A percentile compares a stretch with the other conserved stretches of the same genome.
phyloP scores from a whole-genome alignment of 192 early-diverging fungal genomes.

The Podila epigama region DNA sequence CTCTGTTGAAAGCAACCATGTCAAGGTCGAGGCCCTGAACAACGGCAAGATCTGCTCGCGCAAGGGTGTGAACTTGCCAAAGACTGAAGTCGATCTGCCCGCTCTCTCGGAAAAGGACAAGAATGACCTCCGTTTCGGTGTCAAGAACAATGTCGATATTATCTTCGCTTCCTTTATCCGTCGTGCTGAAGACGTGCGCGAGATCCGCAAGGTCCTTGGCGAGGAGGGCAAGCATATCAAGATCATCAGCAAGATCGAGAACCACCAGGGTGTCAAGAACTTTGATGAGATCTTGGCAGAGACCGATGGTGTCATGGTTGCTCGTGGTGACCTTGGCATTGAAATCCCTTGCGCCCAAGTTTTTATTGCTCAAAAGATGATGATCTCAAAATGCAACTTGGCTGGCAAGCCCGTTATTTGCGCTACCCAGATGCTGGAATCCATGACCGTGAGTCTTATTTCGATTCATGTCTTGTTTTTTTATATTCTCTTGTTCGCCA shows the following conservation, averaged over 20 bases:
- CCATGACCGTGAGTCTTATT: conserved; percentile 74
- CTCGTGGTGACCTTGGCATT: conserved; percentile 97
- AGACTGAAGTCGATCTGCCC: conserved; percentile 89
- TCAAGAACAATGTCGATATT: conserved; percentile 94
- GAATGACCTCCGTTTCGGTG: conserved; percentile 87
- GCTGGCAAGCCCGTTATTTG: conserved; percentile 97
- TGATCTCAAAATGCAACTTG: conserved; percentile 97
- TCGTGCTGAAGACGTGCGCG: conserved; percentile 86
- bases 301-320: conserved; percentile 98
- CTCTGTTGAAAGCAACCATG: conserved; percentile 60
- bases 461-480: conserved; percentile 4
- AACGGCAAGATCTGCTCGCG: conserved; percentile 88
- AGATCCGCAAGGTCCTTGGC: conserved; percentile 88
- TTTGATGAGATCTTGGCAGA: conserved; percentile 97
- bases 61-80: conserved; percentile 97
- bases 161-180: conserved; percentile 98
- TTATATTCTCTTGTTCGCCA: background rate
- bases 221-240: conserved; percentile 85
- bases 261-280: conserved; percentile 96
- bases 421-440: conserved; percentile 99
- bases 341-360: conserved; percentile 96
- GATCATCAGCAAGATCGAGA: conserved; percentile 98
- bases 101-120: conserved; percentile 97
- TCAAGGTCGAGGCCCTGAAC: conserved; percentile 82
- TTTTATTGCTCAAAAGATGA: conserved; percentile 97